Evolutionary conservation across 805 yeast genomes (phyloP), one percentile per base, ranked within the genome.

Genomic region (Hagleromyces aurorensis): DNA sequence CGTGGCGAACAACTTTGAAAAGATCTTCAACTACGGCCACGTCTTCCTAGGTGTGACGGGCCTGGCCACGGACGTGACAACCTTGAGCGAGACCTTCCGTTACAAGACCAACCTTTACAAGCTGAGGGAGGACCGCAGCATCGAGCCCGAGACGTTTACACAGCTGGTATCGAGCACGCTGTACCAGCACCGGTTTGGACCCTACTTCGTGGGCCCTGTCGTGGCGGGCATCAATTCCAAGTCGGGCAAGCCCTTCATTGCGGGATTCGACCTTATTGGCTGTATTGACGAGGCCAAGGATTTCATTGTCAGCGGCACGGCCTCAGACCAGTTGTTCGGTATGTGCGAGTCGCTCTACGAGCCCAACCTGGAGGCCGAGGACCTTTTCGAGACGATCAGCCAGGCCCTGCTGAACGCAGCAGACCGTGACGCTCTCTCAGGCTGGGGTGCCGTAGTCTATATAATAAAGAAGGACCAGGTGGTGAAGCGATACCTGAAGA

Each of bases 371-470:
- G 96, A 75, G 56, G 86, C 97, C 5, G 97, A 91, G 44, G 96
- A 91, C 58, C 66, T 91, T 45, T 91, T 91, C 53, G 97, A 91
- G 60, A 89, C 97, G 22, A 81, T 86, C 43, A 77, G 93, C 45
- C 98, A 91, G 61, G 89, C 96, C 1, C 65, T 91, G 36, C 65
- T 91, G 65, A 85, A 82, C 55, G 97, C 96, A 12, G 93, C 82
- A 20, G 98, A 91, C 60, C 81, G 98, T 68, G 98, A 91, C 61
- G 94, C 96, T 5, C 68, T 91, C 35, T 78, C 94, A 17, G 99
- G 99, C 43, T 91, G 96, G 96, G 98, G 98, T 50, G 96, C 94
- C 6, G 81, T 84, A 11, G 97, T 91, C 14, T 89, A 89, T 60
- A 65, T 91, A 32, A 74, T 91, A 30, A 83, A 94, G 26, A 86